A percentile compares a stretch with the other conserved stretches of the same genome.
These are phyloP conservation scores for Phellopilus nigrolimitatus DNA, from an alignment of 1,284 basidiomycete species.

Conservation along the genomic window DNA sequence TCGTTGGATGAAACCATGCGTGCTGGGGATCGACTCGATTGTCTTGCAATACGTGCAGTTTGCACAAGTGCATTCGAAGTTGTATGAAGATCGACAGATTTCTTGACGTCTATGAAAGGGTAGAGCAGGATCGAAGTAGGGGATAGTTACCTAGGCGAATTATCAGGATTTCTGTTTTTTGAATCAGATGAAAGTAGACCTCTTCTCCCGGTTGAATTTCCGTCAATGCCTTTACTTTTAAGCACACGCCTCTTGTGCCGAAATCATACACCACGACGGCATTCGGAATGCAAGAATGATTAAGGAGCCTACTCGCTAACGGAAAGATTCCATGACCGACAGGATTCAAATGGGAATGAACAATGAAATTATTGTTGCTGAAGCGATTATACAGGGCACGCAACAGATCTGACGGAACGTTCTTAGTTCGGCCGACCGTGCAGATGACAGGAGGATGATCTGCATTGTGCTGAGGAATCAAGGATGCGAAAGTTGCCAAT, in stretches of 20 bases:
- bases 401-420: constrained; percentile 27
- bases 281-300: constrained; percentile 74
- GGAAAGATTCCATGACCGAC: constrained; percentile 71
- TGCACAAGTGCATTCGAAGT: constrained; percentile 58
- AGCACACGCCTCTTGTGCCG: constrained; percentile 35
- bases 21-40: constrained; percentile 33
- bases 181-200: constrained; percentile 35
- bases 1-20: constrained; percentile 31
- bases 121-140: constrained; percentile 73
- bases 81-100: constrained; percentile 57
- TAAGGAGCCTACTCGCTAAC: constrained; percentile 65
- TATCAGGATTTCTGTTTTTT: neutral
- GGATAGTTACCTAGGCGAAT: constrained; percentile 52
- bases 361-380: constrained; percentile 71
- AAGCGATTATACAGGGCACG: constrained; percentile 47
- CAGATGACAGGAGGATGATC: constrained; percentile 13
- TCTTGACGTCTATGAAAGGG: constrained; percentile 50
- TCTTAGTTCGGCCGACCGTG: constrained; percentile 25
- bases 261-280: constrained; percentile 59
- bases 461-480: constrained; percentile 41
- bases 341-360: constrained; percentile 63
- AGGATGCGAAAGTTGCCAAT: constrained; percentile 40
- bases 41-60: constrained; percentile 44
- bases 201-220: constrained; percentile 56
- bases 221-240: constrained; percentile 60